A percentile compares a stretch with the other conserved stretches of the same genome.
Conservation (phyloP, 305 asterid genomes). For the Caryopteris hybrid region DNA sequence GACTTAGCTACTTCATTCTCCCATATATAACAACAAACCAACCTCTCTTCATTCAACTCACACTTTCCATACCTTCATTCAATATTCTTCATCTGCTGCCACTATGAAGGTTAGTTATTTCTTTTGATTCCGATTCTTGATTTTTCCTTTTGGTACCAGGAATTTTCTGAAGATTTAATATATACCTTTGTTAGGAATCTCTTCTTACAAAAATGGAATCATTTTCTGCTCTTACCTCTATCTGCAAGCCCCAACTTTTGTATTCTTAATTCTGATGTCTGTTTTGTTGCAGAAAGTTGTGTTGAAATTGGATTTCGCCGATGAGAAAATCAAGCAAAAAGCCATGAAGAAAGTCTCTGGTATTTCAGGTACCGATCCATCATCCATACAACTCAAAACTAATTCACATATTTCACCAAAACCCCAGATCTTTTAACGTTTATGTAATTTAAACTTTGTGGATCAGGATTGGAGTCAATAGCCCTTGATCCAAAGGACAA, state of each 20-base stretch:
- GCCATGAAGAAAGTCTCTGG: conserved; percentile 70
- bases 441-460: too few relatives aligned
- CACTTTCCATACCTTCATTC: neutral
- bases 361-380: conserved; percentile 44
- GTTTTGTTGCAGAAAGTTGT: conserved; percentile 53
- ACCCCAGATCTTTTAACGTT: too few relatives aligned
- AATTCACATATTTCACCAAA: too few relatives aligned
- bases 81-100: neutral
- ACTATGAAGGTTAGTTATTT: conserved; percentile 16
- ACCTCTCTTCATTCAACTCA: neutral
- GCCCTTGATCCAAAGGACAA: conserved; percentile 60
- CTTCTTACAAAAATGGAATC: too few relatives aligned
- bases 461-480: conserved; percentile 63
- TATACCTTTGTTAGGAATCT: too few relatives aligned
- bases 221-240: too few relatives aligned
- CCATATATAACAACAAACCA: neutral
- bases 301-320: conserved; percentile 53
- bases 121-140: neutral
- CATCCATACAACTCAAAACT: too few relatives aligned
- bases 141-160: neutral
- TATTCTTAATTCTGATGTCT: neutral
- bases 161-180: neutral
- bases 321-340: conserved; percentile 64
- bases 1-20: conserved; percentile 2
- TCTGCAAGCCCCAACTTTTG: too few relatives aligned